Base-by-base conservation (phyloP, 352 stramenopile genomes). In the Phytophthora hybrid region DNA sequence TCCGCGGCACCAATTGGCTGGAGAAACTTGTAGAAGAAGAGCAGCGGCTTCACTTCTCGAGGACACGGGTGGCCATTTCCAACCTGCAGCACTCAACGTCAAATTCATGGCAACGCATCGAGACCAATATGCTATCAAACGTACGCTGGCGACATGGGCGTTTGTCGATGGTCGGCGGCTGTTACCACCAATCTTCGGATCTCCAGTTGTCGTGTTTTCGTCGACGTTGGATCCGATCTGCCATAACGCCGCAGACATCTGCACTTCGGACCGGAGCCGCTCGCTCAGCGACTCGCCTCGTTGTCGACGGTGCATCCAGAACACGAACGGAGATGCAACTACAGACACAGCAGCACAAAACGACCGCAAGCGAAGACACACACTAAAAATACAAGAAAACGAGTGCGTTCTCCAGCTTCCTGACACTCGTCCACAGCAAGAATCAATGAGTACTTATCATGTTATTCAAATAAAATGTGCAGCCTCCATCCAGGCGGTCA, bases 21-120 rank as follows among this genome's bases (percentile, higher is more conserved):
- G 6, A 95, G 63, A 58, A 91, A 94, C 77, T 95, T 95, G 81
- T 91, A 95, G 64, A 95, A 95, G 71, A 86, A 87, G 21, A 95
- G 62, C 9, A 90, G 70, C 10, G 88, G 85, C 68, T 81, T 83
- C 11, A 83, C 71, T 63, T 83, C 63, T 62, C 64, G 66, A 53
- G 77, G 77, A 53, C 75, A 83, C 19, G 66, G 54, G 18, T 57
- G 73, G 4, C 34, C 63, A 21, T 19, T 44, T 31, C 53, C 53
- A 41, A 1, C 26, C 66, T 71, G 29, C 29, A 69, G 32, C 6
- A 57, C 52, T n/a, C 9, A 31, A 31, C 37, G 29, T 44, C 9
- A 62, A 14, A 26, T 4, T 5, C 21, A 63, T 44, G 34, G 1
- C 9, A 11, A 44, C 7, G 29, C 29, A 31, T 31, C 34, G 34